Base-by-base conservation (phyloP, 2,329 filamentous ascomycete species). In the Curvularia spicifera region DNA sequence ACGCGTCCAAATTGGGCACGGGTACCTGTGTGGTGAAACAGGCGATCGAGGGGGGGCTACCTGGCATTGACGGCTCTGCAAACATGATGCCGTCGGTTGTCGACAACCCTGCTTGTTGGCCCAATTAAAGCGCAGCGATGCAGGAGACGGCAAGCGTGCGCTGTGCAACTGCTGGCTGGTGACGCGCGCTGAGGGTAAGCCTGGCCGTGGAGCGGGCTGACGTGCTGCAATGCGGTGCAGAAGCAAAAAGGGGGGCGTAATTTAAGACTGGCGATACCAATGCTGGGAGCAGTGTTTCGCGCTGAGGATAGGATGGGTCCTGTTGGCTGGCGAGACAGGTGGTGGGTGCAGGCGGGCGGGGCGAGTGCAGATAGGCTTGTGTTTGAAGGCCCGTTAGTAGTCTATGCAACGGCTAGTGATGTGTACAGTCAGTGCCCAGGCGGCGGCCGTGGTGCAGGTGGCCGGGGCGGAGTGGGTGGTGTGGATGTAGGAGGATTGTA, bases 41-140 rank as follows among this genome's bases (percentile, higher is more conserved):
- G 60, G 72, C 68, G 66, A 68, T 66, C 67, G 39, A 35, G 66
- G 66, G 61, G 57, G 68, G 63, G 67, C 51, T 72, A 79, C 77
- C 77, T 75, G 76, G 75, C 76, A 78, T 75, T 69, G 75, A 73
- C 69, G 74, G 68, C 61, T 78, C 75, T 64, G 75, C 76, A 65
- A 78, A 72, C 74, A 78, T 77, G 71, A 74, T 78, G 72, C 69
- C 65, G 71, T 53, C 65, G 60, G 70, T 64, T 72, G 61, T 57
- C 61, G 50, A 47, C 59, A 70, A 72, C 71, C 71, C 72, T 74
- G 71, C 60, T 57, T 51, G 37, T 37, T 57, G 49, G 69, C 61
- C 75, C 71, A 76, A 76, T 74, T 69, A 76, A 46, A 66, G 59
- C 60, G 63, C 60, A 65, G 57, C 53, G 69, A 65, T 64, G 66